Base-by-base conservation (phyloP, 208 protist genomes). In the Trypanosomatidae sp. region DNA sequence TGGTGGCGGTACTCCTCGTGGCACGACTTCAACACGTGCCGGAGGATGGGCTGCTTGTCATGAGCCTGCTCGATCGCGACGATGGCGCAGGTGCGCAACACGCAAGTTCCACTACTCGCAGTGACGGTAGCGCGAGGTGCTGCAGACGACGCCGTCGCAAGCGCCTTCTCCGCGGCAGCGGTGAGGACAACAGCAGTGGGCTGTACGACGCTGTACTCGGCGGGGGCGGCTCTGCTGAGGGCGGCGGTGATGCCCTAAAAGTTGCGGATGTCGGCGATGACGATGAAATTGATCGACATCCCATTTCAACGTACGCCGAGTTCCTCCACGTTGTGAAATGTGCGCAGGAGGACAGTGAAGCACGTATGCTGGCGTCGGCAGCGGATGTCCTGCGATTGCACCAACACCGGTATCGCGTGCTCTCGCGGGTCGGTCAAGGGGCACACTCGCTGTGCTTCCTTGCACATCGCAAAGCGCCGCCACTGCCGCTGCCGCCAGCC, bases 401-500 rank as follows among this genome's bases (percentile, higher is more conserved):
- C 33, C 77, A 83, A 47, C 65, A 71, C 49, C 82, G 83, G 41
- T 90, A 90, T 66, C 71, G 80, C 17, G 71, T 88, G 22, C 25
- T 90, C 22, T 79, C 74, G 0, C 71, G 77, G 25, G 81, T 90
- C 55, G 86, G 86, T 17, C 76, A 82, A 59, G 78, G 86, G 22
- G 75, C 70, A 12, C 82, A 87, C 72, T 86, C 82, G 7, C 73
- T 80, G 3, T 84, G 85, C 22, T 86, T 86, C 58, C 72, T 87
- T 19, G 86, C 81, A 0, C 65, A 66, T 22, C 82, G 80, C 50
- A 83, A 79, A 66, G 49, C 66, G 0, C 33, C 50, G 7, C 55
- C 71, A 9, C 65, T 41, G 0, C 25, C 66, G 22, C 66, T 0
- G n/a, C 43, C 58, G 64, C 43, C 41, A 56, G 36, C 13, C 15